These are phyloP conservation scores for Glycine tomentella DNA, from an alignment of 306 rosid genomes.

Conservation along the genomic window DNA sequence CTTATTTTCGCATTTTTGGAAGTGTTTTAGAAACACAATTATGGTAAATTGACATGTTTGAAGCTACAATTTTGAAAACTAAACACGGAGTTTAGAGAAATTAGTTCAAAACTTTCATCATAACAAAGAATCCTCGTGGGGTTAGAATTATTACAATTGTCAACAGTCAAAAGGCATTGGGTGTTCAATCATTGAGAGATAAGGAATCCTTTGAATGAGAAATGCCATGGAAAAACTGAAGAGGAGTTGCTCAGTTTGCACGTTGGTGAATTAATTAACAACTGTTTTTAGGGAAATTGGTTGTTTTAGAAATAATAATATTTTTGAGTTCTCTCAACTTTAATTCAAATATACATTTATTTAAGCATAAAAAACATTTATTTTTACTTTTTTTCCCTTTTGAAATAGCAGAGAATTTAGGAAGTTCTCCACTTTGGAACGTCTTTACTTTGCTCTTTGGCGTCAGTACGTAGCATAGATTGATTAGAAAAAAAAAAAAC, in stretches of 20 bases:
- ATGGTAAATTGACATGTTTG: constrained; percentile 16
- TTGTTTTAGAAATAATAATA: too few relatives aligned
- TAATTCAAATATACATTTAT: too few relatives aligned
- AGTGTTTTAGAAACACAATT: neutral
- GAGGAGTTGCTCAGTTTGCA: neutral
- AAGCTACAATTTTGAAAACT: constrained; percentile 15
- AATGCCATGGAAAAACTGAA: neutral
- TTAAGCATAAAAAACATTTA: too few relatives aligned
- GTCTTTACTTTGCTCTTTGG: neutral
- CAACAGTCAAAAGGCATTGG: constrained; percentile 38
- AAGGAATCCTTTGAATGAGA: constrained; percentile 30
- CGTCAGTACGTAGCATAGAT: neutral
- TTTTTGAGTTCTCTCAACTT: too few relatives aligned
- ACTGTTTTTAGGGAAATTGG: neutral
- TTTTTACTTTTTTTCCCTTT: neutral
- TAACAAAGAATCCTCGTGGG: constrained; percentile 40
- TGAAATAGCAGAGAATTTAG: neutral
- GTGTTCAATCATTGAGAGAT: constrained; percentile 43
- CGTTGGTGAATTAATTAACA: neutral
- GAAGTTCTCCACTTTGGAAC: neutral
- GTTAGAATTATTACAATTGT: constrained; percentile 2
- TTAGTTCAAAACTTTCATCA: constrained; percentile 38
- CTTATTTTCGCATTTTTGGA: constrained; percentile 6
- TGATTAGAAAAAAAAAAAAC: neutral
- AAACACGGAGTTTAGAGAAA: neutral